Percentiles rank a stretch among this genome's conserved stretches.
Conservation (phyloP, 2,329 filamentous ascomycete genomes). For the Pseudohalonectria lignicola region DNA sequence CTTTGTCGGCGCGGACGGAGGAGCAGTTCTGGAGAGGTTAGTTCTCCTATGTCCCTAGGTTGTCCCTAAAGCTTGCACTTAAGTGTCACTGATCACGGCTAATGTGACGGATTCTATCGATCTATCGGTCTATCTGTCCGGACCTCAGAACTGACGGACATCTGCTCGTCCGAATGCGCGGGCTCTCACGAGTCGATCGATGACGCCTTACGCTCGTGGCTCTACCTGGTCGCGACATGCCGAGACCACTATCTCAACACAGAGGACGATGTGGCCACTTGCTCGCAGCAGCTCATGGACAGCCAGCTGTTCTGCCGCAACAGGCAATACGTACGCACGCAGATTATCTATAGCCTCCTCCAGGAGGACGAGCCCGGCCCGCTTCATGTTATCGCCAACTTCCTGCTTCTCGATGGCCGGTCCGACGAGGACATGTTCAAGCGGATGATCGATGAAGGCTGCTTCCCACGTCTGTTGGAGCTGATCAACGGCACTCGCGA, state of each 20-base stretch:
- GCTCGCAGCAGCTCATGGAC: slow-evolving; percentile 67
- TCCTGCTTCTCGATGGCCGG: slow-evolving; percentile 80
- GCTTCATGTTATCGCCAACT: slow-evolving; percentile 73
- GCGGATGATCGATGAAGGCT: slow-evolving; percentile 77
- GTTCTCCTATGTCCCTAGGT: no score
- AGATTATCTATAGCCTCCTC: slow-evolving; percentile 84
- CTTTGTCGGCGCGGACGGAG: slow-evolving; percentile 62
- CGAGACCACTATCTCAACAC: slow-evolving; percentile 65
- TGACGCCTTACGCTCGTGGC: slow-evolving; percentile 73
- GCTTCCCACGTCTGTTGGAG: slow-evolving; percentile 74
- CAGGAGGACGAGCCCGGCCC: slow-evolving; percentile 76
- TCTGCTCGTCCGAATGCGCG: slow-evolving; percentile 34
- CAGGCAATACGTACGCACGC: slow-evolving; percentile 77
- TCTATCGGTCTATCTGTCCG: no score
- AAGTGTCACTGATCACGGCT: no score
- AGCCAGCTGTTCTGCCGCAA: slow-evolving; percentile 66
- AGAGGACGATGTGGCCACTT: slow-evolving; percentile 71
- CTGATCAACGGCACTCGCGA: slow-evolving; percentile 59
- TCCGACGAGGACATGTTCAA: slow-evolving; percentile 68
- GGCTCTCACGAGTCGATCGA: slow-evolving; percentile 55
- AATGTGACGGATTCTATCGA: no score
- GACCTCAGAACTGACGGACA: slow-evolving; percentile 33
- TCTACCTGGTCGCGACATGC: slow-evolving; percentile 65
- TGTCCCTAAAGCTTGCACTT: no score
- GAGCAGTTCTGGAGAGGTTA: slow-evolving; percentile 83